phyloP scores from a whole-genome alignment of 768 basidiomycete species.

The Cubamyces lactineus region DNA sequence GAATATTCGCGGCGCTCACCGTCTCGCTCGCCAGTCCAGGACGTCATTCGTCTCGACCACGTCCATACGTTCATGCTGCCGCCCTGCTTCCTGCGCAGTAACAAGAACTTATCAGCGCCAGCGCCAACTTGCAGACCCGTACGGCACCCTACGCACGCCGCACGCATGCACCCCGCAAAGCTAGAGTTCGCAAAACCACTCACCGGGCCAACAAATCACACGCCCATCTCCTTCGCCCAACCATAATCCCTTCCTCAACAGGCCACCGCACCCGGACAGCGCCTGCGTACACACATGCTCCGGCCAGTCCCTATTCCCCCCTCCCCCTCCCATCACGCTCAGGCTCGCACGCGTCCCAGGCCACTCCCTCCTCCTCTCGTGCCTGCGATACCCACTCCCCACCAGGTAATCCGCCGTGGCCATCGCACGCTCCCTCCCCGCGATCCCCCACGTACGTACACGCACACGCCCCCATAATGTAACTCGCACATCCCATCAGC shows the following conservation, averaged over 20 bases:
- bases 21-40: too few species aligned
- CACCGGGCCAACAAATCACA: background rate
- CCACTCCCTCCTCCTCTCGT: background rate
- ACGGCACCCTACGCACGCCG: background rate
- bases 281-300: background rate
- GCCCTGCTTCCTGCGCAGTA: too few species aligned
- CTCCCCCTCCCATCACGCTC: background rate
- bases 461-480: background rate
- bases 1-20: too few species aligned
- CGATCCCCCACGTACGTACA: background rate
- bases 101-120: background rate
- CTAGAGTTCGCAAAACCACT: background rate
- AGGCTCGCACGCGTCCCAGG: background rate
- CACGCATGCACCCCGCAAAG: background rate
- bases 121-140: background rate
- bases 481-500: background rate
- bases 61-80: too few species aligned
- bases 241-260: conserved; percentile 1
- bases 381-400: conserved; percentile 9
- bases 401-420: conserved; percentile 1
- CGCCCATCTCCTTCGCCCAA: background rate
- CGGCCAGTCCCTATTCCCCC: background rate
- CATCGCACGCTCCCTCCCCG: background rate
- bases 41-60: too few species aligned
- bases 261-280: background rate